Base-by-base conservation (phyloP, 768 basidiomycete species). In the Holtermanniella nyarrowii region DNA sequence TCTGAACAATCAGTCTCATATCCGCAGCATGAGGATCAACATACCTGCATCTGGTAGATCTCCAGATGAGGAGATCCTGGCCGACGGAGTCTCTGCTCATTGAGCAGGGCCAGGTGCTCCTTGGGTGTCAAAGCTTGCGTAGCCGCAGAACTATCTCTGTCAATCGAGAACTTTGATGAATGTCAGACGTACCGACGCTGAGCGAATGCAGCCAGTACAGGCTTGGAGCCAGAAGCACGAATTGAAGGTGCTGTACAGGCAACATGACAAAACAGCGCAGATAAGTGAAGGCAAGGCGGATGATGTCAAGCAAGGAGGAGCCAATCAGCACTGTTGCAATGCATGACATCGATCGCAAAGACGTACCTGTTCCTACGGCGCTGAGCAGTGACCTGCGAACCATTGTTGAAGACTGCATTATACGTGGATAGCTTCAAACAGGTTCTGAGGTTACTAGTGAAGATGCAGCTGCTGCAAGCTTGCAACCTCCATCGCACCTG, bases 51-150 rank as follows among this genome's bases (percentile, higher is more conserved):
- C 50, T 71, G 67, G 75, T 99, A 99, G 74, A 99, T 97, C 50
- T 89, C 89, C 69, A 89, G 85, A 72, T 96, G 91, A 7, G 95
- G 95, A 63, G 85, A 86, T 56, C 79, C 85, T 16, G 95, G 93
- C n/a, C 95, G 84, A 45, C 76, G 76, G 46, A 87, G 74, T 58
- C 95, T 85, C 72, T 97, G 91, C 59, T 79, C 72, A 77, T 97
- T 93, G 62, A 96, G 76, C 57, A 89, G 84, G 3, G 76, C 77
- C 26, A 67, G 52, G 50, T 63, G 64, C 52, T 74, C 66, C 24
- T 53, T 43, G 11, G 57, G 25, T 5, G 63, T 57, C 41, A 74
- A 46, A 14, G 57, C n/a, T 48, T 72, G 51, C 7, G 73, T 72
- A 26, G 71, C 55, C 39, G 69, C 54, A 27, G 59, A 52, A 23